phyloP scores from a whole-genome alignment of 352 stramenopile genomes.

The Phytophthora sp. region DNA sequence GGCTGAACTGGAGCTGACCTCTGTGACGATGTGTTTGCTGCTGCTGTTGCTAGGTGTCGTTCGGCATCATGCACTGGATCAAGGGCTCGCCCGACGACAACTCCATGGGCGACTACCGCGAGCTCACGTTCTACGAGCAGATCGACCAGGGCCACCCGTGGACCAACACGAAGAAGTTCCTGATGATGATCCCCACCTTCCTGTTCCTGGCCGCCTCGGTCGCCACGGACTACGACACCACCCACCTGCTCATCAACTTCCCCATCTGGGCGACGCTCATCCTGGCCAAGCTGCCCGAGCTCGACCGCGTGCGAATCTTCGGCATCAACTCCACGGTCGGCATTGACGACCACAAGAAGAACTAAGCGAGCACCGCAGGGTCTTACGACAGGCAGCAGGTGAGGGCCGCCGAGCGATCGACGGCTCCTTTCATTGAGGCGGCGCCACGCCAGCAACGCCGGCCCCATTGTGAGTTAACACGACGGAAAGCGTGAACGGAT shows the following conservation, averaged over 20 bases:
- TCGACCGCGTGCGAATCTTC: slow-evolving; percentile 95
- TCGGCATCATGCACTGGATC: slow-evolving; percentile 95
- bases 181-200: slow-evolving; percentile 94
- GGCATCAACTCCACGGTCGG: slow-evolving; percentile 96
- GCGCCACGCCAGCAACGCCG: not conserved
- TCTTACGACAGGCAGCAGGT: slow-evolving; percentile 1
- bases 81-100: slow-evolving; percentile 94
- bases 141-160: slow-evolving; percentile 92
- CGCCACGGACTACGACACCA: slow-evolving; percentile 90
- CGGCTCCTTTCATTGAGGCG: slow-evolving; percentile 5
- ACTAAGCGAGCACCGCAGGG: slow-evolving; percentile 24
- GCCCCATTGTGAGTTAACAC: slow-evolving; percentile 26
- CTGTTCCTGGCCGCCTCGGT: slow-evolving; percentile 88
- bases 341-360: slow-evolving; percentile 92
- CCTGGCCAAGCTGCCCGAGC: slow-evolving; percentile 92
- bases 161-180: slow-evolving; percentile 94
- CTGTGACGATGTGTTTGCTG: slow-evolving; percentile 19
- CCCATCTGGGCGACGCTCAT: slow-evolving; percentile 92
- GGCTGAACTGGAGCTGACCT: too few species aligned
- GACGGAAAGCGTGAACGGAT: slow-evolving; percentile 19
- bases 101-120: slow-evolving; percentile 93
- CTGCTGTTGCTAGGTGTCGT: slow-evolving; percentile 74
- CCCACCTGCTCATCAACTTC: slow-evolving; percentile 91
- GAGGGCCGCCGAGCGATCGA: slow-evolving; percentile 3
- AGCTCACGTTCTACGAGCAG: slow-evolving; percentile 97